Conservation (phyloP, 2,329 filamentous ascomycete species). For the Fusarium sp. region DNA sequence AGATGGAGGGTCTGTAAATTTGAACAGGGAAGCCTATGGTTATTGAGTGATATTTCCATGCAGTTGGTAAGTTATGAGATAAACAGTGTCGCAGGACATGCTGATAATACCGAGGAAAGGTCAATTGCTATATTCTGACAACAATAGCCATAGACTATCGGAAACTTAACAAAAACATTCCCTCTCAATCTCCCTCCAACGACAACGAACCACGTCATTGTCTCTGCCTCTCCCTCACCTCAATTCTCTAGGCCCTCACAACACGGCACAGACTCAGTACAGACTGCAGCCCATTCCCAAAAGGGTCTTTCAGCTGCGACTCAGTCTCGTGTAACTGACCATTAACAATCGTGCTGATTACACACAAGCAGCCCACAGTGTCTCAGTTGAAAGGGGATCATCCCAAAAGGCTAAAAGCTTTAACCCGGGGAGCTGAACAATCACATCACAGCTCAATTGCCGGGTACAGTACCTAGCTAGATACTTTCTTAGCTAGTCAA, state of each 20-base stretch:
- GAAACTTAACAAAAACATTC: neutral
- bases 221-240: slow-evolving; percentile 2
- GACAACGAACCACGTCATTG: slow-evolving; percentile 28
- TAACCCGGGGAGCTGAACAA: neutral
- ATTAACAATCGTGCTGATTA: slow-evolving; percentile 12
- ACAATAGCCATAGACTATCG: neutral
- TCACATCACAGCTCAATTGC: slow-evolving; percentile 5
- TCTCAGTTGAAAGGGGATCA: slow-evolving; percentile 22
- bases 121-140: neutral
- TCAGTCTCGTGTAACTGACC: neutral
- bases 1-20: neutral
- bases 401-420: neutral
- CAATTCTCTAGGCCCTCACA: neutral
- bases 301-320: slow-evolving; percentile 33
- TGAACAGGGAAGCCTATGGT: neutral
- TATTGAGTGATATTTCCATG: neutral
- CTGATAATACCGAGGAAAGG: neutral
- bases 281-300: slow-evolving; percentile 22
- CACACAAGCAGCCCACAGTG: slow-evolving; percentile 1
- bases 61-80: neutral
- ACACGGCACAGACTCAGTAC: slow-evolving; percentile 1
- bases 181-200: neutral
- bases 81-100: neutral
- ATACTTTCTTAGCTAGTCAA: neutral
- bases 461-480: neutral